Conservation (phyloP, 2,329 filamentous ascomycete genomes). For the Lasiodiplodia theobromae region DNA sequence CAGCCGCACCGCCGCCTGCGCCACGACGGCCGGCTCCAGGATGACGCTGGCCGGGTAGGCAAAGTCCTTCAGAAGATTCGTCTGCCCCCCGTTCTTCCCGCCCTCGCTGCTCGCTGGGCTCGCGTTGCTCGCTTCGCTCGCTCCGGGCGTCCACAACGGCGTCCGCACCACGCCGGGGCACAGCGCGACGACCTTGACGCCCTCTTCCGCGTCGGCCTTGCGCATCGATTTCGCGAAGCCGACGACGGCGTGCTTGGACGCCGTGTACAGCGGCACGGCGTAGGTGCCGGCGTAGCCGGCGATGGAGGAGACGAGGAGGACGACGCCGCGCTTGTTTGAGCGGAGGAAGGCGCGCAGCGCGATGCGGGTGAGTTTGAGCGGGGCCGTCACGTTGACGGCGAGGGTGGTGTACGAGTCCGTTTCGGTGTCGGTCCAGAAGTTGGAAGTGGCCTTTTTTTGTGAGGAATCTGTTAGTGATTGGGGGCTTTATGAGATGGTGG, state of each 20-base stretch:
- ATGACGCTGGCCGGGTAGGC: not conserved
- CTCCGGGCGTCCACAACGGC: not conserved
- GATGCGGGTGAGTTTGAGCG: constrained; percentile 30
- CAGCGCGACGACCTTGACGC: constrained; percentile 30
- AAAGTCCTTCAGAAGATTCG: not conserved
- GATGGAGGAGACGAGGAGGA: constrained; percentile 25
- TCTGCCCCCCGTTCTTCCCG: no score
- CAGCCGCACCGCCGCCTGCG: not conserved
- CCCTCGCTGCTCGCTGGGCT: no score
- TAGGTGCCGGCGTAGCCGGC: constrained; percentile 27
- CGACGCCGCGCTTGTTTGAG: constrained; percentile 23
- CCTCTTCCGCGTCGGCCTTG: constrained; percentile 18
- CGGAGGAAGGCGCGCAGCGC: constrained; percentile 18
- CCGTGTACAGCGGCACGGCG: constrained; percentile 28
- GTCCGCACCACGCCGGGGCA: constrained; percentile 19
- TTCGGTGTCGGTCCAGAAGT: constrained; percentile 29
- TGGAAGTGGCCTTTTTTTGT: constrained; percentile 17
- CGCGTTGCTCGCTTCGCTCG: no score
- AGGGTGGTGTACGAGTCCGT: constrained; percentile 18
- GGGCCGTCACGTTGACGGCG: constrained; percentile 27
- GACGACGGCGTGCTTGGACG: constrained; percentile 29
- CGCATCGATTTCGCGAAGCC: constrained; percentile 26
- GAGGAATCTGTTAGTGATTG: no score
- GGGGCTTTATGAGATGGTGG: no score
- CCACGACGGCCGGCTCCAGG: not conserved